Percentiles rank a stretch among this genome's conserved stretches.
Evolutionary conservation across 78 protist genomes (phyloP).

Genomic region (Dictyostelium brefeldianum): DNA sequence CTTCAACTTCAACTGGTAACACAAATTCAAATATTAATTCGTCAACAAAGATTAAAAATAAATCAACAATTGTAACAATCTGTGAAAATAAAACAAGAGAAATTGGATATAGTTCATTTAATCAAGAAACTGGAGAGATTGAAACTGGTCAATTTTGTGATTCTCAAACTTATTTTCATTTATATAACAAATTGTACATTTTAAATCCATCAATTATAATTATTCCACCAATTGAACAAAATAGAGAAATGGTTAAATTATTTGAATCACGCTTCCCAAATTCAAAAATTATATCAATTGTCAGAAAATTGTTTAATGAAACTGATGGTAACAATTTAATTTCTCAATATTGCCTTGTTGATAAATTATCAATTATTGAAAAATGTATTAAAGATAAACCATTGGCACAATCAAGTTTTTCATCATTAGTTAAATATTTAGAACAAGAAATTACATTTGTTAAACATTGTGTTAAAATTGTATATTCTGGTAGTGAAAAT

Average conservation of each 20-base stretch:
- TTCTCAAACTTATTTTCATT: slow-evolving; percentile 70
- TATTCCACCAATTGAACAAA: slow-evolving; percentile 52
- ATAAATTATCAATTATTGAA: slow-evolving; percentile 11
- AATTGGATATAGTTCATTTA: slow-evolving; percentile 45
- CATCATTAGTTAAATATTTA: slow-evolving; percentile 40
- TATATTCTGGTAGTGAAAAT: slow-evolving; percentile 48
- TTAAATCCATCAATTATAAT: slow-evolving; percentile 14
- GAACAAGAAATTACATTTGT: slow-evolving; percentile 46
- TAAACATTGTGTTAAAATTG: slow-evolving; percentile 10
- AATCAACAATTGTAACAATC: background rate
- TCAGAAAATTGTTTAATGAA: slow-evolving; percentile 52
- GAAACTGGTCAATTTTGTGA: slow-evolving; percentile 77
- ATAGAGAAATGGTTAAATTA: slow-evolving; percentile 55
- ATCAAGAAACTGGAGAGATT: slow-evolving; percentile 29
- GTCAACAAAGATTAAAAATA: background rate
- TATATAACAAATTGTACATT: slow-evolving; percentile 53
- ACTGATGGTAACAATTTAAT: slow-evolving; percentile 7
- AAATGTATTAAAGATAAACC: slow-evolving; percentile 1
- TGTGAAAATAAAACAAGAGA: slow-evolving; percentile 61
- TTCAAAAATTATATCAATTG: slow-evolving; percentile 6
- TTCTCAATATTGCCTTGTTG: slow-evolving; percentile 10
- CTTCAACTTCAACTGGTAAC: background rate
- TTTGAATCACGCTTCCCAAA: background rate
- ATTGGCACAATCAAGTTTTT: slow-evolving; percentile 32
- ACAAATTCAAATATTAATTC: background rate